Conservation (phyloP, 2,329 filamentous ascomycete species). For the Zasmidium angulare region DNA sequence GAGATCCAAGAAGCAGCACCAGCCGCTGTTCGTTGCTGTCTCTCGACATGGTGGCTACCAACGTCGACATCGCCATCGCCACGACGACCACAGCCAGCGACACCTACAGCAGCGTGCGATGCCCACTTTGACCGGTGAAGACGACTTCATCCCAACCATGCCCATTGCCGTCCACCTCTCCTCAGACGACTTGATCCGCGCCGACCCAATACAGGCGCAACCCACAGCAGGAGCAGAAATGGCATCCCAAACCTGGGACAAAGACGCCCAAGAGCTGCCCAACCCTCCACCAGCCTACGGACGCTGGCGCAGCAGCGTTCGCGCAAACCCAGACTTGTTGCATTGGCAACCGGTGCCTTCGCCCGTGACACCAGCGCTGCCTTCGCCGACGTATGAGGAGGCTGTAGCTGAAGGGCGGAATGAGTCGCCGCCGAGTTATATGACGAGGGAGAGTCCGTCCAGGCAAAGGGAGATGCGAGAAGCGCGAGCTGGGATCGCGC, state of each 20-base stretch:
- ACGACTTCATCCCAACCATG: conserved; percentile 62
- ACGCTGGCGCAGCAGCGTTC: conserved; percentile 78
- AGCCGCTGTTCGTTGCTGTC: conserved; percentile 17
- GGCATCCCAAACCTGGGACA: conserved; percentile 22
- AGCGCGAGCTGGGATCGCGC: conserved; percentile 23
- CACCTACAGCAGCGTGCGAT: conserved; percentile 35
- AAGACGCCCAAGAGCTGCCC: conserved; percentile 23
- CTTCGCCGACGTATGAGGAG: conserved; percentile 35
- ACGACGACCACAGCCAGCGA: conserved; percentile 31
- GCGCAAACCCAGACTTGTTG: conserved; percentile 76
- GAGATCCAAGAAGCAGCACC: conserved; percentile 4
- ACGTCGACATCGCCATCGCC: conserved; percentile 26
- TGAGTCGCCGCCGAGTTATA: conserved; percentile 29
- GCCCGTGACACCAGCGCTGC: conserved; percentile 25
- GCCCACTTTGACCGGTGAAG: conserved; percentile 11
- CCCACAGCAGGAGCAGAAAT: conserved; percentile 32
- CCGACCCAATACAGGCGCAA: conserved; percentile 21
- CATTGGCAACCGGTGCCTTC: conserved; percentile 60
- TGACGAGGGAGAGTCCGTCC: conserved; percentile 28
- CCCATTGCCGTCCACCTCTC: conserved; percentile 77
- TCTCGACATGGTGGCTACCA: conserved; percentile 19
- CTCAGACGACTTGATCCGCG: conserved; percentile 47
- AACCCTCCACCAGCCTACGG: conserved; percentile 79
- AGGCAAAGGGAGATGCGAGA: conserved; percentile 24
- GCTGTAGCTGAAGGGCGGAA: conserved; percentile 21